Evolutionary conservation across 73 alveolate species (phyloP), one percentile per base, ranked within the genome.

Genomic region (Diophrys sp.): DNA sequence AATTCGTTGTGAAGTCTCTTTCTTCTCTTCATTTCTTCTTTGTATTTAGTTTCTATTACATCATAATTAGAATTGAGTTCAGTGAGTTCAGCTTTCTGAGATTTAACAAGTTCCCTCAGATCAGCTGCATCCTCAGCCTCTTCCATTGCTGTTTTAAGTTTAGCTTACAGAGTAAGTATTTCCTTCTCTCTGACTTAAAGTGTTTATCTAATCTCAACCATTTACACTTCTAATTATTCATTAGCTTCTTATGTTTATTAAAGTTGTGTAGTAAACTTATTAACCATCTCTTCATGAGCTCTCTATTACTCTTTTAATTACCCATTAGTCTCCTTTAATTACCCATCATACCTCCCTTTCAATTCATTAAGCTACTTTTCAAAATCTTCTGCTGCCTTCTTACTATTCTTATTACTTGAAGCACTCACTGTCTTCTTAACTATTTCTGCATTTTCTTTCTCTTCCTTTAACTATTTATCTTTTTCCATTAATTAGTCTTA

Each of bases 1-100:
- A 91, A 34, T 53, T 72, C 56, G 69, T 91, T 90, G 67, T 87
- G 94, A 25, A 93, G 87, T 56, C 32, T 53, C 75, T 85, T 93
- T 44, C 94, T 77, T 18, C 18, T 44, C 62, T 44, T 44, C 5
- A 44, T 44, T 18, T 44, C 62, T 44, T 44, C 62, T 44, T 44
- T 44, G 18, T 44, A 44, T 44, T 44, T 44, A 11, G 18, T 11
- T 18, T 44, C 62, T 18, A 44, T 44, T 11, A 44, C 62, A 5
- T 44, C 62, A 18, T 44, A 44, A 11, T 44, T 5, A 18, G 5
- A 5, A 44, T 44, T 44, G 18, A 44, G 62, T 11, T 44, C 18
- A 44, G 18, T 18, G 5, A 44, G 18, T 44, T 44, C 62, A 11
- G 5, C 18, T 18, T 44, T 44, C 18, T 44, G 18, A 44, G 5